Base-by-base conservation (phyloP, 179 eudicot genomes). In the Silene noctiflora region DNA sequence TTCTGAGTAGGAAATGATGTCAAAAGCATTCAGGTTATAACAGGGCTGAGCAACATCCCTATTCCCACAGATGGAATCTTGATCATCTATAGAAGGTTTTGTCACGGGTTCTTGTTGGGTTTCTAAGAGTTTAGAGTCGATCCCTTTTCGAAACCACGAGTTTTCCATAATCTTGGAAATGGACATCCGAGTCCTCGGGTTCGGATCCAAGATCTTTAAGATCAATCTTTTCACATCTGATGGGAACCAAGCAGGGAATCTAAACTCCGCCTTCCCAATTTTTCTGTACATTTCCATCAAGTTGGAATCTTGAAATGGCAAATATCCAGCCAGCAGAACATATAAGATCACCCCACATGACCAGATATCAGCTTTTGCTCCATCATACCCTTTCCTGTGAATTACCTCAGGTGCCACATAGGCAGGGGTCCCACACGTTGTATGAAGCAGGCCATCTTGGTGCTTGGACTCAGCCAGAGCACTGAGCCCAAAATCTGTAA, bases 401-500 rank as follows among this genome's bases (percentile, higher is more conserved):
- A 87, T 87, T 65, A 89, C 87, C 77, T 89, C 92, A 0, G 92
- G 92, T 29, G 90, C 86, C 27, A 87, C 92, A 78, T 89, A 89
- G 12, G 90, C 87, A 31, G 92, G 90, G 12, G 92, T 89, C 74
- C 92, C 92, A 81, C 92, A 89, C 2, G 87, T 85, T 1, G 92
- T 89, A 68, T 89, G 92, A 58, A 89, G 89, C 83, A 89, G 72
- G 12, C 92, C 90, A 20, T 89, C 92, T 80, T 84, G 90, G 29
- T 59, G 81, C 79, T 80, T 87, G 9, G 85, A 80, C 51, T 86
- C 88, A 3, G 89, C 85, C 3, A 89, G 59, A 24, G 92, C 90
- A 75, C 89, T 89, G 59, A 89, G 75, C 48, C 92, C 90, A 22
- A 89, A 89, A 63, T 89, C 92, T 0, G 92, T 79, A 20, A 89